Conservation (phyloP, 148 eudicot species). For the Chenopodium suecicum region DNA sequence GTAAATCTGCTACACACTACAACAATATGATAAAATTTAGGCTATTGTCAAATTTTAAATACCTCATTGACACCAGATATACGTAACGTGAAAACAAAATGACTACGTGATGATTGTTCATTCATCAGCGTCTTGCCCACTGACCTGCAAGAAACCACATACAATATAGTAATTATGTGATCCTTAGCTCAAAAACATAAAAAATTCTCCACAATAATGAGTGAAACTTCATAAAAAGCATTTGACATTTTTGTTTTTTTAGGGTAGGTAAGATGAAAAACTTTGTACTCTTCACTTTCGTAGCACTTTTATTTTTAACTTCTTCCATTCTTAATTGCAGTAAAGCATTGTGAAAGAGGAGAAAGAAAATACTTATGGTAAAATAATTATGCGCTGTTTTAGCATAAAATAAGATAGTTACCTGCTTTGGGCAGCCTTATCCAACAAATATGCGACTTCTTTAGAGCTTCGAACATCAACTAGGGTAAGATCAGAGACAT, state of each 20-base stretch:
- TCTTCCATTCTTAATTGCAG: too few relatives aligned
- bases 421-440: constrained; percentile 98
- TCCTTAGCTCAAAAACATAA: neutral
- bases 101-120: constrained; percentile 97
- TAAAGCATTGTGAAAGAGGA: neutral
- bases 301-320: too few relatives aligned
- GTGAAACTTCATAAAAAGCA: neutral
- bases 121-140: constrained; percentile 96
- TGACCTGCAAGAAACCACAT: constrained; percentile 48
- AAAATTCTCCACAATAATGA: neutral
- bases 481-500: constrained; percentile 84
- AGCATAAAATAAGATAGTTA: constrained; percentile 21
- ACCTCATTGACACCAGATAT: constrained; percentile 96
- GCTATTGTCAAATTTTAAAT: neutral
- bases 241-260: neutral
- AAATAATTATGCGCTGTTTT: neutral
- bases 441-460: constrained; percentile 88
- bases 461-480: constrained; percentile 81
- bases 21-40: neutral
- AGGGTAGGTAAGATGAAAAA: neutral
- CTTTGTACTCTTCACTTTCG: too few relatives aligned
- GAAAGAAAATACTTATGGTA: neutral
- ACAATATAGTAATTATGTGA: neutral
- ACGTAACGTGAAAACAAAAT: constrained; percentile 88
- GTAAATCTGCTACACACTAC: neutral